phyloP scores from a whole-genome alignment of 306 rosid species.

The Citrullus colocynthis region DNA sequence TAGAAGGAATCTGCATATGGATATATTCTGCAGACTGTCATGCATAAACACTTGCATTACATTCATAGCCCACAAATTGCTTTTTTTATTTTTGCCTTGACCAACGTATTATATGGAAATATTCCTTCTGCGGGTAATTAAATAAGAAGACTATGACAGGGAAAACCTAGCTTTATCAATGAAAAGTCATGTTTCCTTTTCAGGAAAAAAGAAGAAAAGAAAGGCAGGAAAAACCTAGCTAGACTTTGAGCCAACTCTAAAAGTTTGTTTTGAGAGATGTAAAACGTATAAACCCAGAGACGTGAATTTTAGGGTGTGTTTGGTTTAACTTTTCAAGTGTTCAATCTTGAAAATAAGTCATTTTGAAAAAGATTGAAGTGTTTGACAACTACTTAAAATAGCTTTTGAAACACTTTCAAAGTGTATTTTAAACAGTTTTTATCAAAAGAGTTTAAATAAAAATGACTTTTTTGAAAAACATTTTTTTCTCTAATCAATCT shows the following conservation, averaged over 20 bases:
- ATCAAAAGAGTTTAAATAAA: no score
- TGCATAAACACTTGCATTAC: background rate
- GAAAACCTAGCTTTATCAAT: background rate
- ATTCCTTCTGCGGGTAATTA: background rate
- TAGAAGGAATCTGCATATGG: background rate
- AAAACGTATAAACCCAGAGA: background rate
- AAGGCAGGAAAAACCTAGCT: background rate
- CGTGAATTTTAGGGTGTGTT: background rate
- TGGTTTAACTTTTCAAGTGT: no score
- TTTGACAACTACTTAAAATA: no score
- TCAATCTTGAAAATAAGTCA: no score
- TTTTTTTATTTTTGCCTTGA: background rate
- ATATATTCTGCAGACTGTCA: background rate
- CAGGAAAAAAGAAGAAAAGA: no score
- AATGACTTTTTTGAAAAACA: no score
- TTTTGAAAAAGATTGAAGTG: no score
- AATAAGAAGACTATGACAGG: background rate
- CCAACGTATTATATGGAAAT: background rate
- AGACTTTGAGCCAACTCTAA: background rate
- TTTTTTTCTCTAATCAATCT: no score
- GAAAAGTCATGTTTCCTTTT: no score
- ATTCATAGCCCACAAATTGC: background rate
- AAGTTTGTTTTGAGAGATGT: constrained; percentile 1
- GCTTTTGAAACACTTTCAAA: no score
- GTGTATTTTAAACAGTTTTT: no score